Evolutionary conservation across 208 protist genomes (phyloP).

Genomic region (Balamuthia mandrillaris): DNA sequence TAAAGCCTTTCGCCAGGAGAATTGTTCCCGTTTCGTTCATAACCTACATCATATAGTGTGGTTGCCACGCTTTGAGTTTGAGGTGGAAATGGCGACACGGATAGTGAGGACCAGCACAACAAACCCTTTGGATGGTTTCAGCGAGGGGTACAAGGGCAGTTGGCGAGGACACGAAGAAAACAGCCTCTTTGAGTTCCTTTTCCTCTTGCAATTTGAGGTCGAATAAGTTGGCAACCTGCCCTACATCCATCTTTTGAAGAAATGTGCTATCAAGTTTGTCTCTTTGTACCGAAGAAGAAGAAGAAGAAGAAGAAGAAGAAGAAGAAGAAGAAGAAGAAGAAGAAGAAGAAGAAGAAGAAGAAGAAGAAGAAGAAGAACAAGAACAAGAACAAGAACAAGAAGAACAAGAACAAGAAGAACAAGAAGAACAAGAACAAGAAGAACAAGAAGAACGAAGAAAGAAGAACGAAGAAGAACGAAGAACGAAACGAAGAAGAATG

Average conservation of each 20-base stretch:
- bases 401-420: neutral
- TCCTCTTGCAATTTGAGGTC: slow-evolving; percentile 27
- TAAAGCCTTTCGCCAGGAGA: neutral
- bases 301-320: neutral
- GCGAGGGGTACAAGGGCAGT: neutral
- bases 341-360: neutral
- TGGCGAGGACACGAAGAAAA: neutral
- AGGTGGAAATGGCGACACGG: no score
- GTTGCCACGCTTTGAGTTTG: no score
- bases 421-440: neutral
- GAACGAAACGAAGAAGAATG: neutral
- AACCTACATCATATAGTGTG: no score
- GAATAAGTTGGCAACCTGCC: slow-evolving; percentile 33
- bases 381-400: neutral
- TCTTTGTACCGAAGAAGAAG: neutral
- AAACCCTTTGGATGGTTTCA: neutral
- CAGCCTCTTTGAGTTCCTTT: neutral
- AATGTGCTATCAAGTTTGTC: slow-evolving; percentile 13
- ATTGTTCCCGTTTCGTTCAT: neutral
- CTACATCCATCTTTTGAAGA: slow-evolving; percentile 25
- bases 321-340: neutral
- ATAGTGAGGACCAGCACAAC: no score
- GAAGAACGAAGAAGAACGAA: neutral
- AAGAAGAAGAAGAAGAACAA: neutral
- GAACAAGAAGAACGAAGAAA: neutral